phyloP scores from a whole-genome alignment of 2,329 filamentous ascomycete genomes.

The Claviceps fusiformis region DNA sequence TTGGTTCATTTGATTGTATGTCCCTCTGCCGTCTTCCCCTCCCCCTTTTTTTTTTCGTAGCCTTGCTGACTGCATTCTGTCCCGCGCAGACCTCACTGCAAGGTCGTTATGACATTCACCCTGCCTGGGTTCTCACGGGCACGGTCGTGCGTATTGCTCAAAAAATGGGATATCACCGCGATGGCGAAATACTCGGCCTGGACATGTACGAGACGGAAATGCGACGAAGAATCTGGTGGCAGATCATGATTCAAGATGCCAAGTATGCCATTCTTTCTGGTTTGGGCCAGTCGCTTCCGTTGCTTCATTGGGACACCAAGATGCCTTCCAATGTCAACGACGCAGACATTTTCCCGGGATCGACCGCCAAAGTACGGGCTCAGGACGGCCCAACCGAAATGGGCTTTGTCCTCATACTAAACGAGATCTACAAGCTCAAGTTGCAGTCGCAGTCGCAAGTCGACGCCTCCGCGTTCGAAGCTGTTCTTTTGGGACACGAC shows the following conservation, averaged over 20 bases:
- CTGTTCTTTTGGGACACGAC: conserved; percentile 33
- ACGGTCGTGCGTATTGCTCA: conserved; percentile 50
- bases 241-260: conserved; percentile 44
- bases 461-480: conserved; percentile 34
- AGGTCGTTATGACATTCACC: conserved; percentile 44
- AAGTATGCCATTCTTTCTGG: conserved; percentile 45
- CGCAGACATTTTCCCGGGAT: conserved; percentile 39
- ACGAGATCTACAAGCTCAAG: conserved; percentile 37
- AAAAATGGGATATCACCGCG: conserved; percentile 53
- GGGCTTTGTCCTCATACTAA: conserved; percentile 39
- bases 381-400: conserved; percentile 47
- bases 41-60: no score
- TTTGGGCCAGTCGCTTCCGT: conserved; percentile 37
- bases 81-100: conserved; percentile 40
- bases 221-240: conserved; percentile 55
- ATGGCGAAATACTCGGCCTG: conserved; percentile 42
- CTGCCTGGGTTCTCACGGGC: conserved; percentile 47
- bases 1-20: conserved; percentile 43
- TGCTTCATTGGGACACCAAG: conserved; percentile 42
- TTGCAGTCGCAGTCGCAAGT: conserved; percentile 26
- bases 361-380: conserved; percentile 34
- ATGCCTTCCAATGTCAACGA: conserved; percentile 45
- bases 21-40: neutral
- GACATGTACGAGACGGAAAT: conserved; percentile 54
- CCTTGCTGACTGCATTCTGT: neutral